These are phyloP conservation scores for Begonia loranthoides DNA, from an alignment of 306 rosid species.

Conservation along the genomic window DNA sequence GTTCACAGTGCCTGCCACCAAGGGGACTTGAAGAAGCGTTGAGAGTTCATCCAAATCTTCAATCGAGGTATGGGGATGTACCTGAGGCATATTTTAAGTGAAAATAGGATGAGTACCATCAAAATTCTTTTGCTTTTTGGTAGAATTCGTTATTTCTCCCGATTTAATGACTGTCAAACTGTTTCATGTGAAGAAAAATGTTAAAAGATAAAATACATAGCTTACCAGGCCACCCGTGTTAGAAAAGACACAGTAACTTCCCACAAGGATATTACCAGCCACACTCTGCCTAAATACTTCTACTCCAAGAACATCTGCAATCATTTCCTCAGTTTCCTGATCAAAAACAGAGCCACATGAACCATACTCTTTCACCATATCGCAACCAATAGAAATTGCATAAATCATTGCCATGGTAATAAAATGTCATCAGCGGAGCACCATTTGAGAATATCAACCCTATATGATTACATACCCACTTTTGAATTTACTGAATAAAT, in stretches of 20 bases:
- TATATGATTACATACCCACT: too few species aligned
- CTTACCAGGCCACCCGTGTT: conserved; percentile 90
- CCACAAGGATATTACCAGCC: conserved; percentile 86
- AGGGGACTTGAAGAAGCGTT: conserved; percentile 88
- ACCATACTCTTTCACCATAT: too few species aligned
- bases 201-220: not conserved
- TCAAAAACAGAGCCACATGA: not conserved
- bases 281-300: conserved; percentile 94
- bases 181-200: not conserved
- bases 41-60: conserved; percentile 93
- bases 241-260: conserved; percentile 77
- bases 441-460: too few species aligned
- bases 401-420: too few species aligned
- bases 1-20: conserved; percentile 84
- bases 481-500: too few species aligned
- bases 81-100: conserved; percentile 23
- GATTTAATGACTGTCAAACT: not conserved
- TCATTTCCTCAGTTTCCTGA: conserved; percentile 90
- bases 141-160: too few species aligned
- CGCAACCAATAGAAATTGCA: too few species aligned
- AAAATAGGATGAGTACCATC: too few species aligned
- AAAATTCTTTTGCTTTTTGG: too few species aligned
- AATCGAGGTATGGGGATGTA: conserved; percentile 85
- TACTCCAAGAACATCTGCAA: conserved; percentile 89
- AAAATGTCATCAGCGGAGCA: too few species aligned